Evolutionary conservation across 2,329 filamentous ascomycete genomes (phyloP), one percentile per base, ranked within the genome.

Genomic region (Exophiala lecanii-corni): DNA sequence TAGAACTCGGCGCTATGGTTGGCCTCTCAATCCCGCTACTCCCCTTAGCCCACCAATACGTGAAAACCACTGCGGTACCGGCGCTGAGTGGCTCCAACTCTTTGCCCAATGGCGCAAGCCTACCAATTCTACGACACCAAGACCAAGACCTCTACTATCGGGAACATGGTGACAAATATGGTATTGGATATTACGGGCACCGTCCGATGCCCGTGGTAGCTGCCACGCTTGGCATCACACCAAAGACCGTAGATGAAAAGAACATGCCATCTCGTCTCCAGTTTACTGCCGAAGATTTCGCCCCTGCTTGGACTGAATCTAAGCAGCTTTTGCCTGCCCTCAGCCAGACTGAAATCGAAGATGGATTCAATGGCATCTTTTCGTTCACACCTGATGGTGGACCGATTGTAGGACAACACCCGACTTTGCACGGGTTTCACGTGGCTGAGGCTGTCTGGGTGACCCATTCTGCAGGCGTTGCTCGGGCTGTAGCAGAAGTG

Each of bases 361-460:
- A 79, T 30, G 79, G 78, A 0, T 82, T 82, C 67, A 82, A 82
- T 53, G 79, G 79, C 2, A 71, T 82, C 53, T 78, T 82, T 59
- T 82, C 79, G 0, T 82, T 82, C 55, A 82, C 79, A 0, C 79
- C 79, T 0, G 79, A 82, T 39, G 78, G 79, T 1, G 77, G 76
- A 0, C 74, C 79, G 0, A 66, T 82, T 0, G 66, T 82, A 2
- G 79, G 79, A 2, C 70, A 75, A 53, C 68, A 76, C 0, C 77
- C 79, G 5, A 70, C 69, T 10, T 59, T 82, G 0, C 74, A 81
- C 34, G 76, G 76, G 9, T 82, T 82, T 60, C 81, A 71, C 51
- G 76, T 82, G 1, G 79, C 79, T 0, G 79, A 82, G 53, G 79
- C 79, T 4, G 77, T 82, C 0, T 82, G 79, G 79, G 79, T 82